Evolutionary conservation across 495 filamentous ascomycete species (phyloP).

Genomic region (Clavariopsis aquatica): DNA sequence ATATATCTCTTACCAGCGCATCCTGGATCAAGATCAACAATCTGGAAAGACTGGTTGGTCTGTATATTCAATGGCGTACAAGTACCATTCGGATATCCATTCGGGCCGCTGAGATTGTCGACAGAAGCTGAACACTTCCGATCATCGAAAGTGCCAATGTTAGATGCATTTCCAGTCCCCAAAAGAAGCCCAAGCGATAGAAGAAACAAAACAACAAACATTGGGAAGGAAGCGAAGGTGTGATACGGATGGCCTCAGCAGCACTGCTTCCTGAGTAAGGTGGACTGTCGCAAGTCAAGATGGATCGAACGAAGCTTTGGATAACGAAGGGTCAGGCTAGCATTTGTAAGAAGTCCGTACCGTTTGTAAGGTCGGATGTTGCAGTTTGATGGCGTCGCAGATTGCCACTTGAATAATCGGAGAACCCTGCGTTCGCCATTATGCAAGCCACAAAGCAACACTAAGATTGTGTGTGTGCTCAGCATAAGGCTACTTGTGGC

Average conservation of each 20-base stretch:
- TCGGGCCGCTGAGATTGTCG: conserved; percentile 15
- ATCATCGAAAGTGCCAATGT: conserved; percentile 23
- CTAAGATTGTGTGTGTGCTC: not conserved
- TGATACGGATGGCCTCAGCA: conserved; percentile 5
- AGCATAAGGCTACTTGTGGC: not conserved
- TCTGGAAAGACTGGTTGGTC: conserved; percentile 10
- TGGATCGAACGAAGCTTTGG: not conserved
- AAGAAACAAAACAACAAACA: conserved; percentile 1
- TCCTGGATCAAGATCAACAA: conserved; percentile 18
- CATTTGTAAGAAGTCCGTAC: conserved; percentile 16
- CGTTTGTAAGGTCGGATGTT: not conserved
- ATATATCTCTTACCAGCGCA: conserved; percentile 17
- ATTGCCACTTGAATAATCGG: not conserved
- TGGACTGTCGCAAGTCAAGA: not conserved
- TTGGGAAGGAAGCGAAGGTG: not conserved
- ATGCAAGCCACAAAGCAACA: not conserved
- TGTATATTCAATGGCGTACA: conserved; percentile 13
- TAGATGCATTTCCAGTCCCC: too few species aligned
- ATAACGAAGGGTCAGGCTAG: not conserved
- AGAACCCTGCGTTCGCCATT: not conserved
- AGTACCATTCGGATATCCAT: conserved; percentile 31
- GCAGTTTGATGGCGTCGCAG: not conserved
- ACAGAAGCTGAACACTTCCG: conserved; percentile 16
- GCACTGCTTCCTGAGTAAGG: conserved; percentile 7
- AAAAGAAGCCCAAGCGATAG: too few species aligned